Conservation (phyloP, 1,139 yeast genomes). For the Pichia sp. region DNA sequence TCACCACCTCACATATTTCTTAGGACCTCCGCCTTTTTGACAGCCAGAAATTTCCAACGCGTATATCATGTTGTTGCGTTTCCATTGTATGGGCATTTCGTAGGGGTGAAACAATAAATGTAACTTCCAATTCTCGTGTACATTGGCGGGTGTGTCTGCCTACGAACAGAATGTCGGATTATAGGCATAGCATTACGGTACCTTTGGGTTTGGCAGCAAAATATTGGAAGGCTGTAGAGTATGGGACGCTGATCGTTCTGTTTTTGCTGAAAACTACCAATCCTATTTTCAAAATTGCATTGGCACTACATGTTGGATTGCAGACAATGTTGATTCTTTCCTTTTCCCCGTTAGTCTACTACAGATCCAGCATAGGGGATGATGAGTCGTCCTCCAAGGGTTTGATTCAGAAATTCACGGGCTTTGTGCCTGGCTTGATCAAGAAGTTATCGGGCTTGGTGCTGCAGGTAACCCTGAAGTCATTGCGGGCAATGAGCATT, state of each 20-base stretch:
- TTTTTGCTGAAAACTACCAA: conserved; percentile 21
- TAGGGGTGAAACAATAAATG: too few species aligned
- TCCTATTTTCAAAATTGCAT: conserved; percentile 27
- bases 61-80: background rate
- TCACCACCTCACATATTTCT: background rate
- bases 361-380: conserved; percentile 14
- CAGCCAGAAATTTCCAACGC: background rate
- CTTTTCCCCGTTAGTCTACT: conserved; percentile 25
- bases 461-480: background rate
- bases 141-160: background rate
- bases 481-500: background rate
- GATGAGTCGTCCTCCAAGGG: conserved; percentile 12
- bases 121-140: too few species aligned
- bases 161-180: background rate
- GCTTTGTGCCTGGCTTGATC: conserved; percentile 23
- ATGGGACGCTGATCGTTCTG: conserved; percentile 12
- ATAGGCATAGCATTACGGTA: background rate
- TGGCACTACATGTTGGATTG: conserved; percentile 28
- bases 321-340: conserved; percentile 19
- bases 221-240: conserved; percentile 16
- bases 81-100: background rate
- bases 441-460: conserved; percentile 15
- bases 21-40: background rate
- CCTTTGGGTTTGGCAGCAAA: conserved; percentile 8
- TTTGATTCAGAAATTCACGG: conserved; percentile 15